A percentile compares a stretch with the other conserved stretches of the same genome.
Evolutionary conservation across 2,329 filamentous ascomycete species (phyloP).

Genomic region (Nigrospora oryzae): DNA sequence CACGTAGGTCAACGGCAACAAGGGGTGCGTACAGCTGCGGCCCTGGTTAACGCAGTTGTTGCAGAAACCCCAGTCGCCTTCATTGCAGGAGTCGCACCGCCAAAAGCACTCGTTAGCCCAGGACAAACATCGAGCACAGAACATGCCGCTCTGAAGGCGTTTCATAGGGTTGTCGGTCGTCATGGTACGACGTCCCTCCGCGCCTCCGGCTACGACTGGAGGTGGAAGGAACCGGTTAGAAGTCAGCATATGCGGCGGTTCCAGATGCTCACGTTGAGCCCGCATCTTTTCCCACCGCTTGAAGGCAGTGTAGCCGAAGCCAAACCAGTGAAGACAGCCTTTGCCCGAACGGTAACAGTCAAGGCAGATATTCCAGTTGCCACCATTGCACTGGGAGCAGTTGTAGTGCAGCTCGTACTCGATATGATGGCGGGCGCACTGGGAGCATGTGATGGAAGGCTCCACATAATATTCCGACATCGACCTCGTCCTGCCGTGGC

Average conservation of each 20-base stretch:
- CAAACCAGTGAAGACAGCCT: slow-evolving; percentile 82
- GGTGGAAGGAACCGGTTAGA: slow-evolving; percentile 48
- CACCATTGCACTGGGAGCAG: slow-evolving; percentile 61
- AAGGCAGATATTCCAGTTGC: slow-evolving; percentile 71
- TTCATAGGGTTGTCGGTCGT: slow-evolving; percentile 60
- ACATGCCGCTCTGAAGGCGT: slow-evolving; percentile 69
- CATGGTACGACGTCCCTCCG: slow-evolving; percentile 46
- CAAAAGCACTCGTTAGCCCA: slow-evolving; percentile 81
- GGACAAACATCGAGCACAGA: slow-evolving; percentile 68
- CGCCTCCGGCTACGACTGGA: slow-evolving; percentile 37
- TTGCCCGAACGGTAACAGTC: slow-evolving; percentile 69
- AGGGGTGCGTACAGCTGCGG: slow-evolving; percentile 69
- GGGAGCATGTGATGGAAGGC: slow-evolving; percentile 64
- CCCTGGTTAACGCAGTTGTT: slow-evolving; percentile 80
- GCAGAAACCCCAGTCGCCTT: slow-evolving; percentile 93
- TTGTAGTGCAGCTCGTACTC: slow-evolving; percentile 84
- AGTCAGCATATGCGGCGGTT: slow-evolving; percentile 48
- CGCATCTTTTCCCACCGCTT: slow-evolving; percentile 52
- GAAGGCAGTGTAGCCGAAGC: slow-evolving; percentile 70
- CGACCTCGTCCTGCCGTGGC: slow-evolving; percentile 28
- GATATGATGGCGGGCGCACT: slow-evolving; percentile 63
- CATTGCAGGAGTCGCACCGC: slow-evolving; percentile 80
- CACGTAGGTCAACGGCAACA: slow-evolving; percentile 67
- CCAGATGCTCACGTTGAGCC: slow-evolving; percentile 28
- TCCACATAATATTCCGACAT: slow-evolving; percentile 51